Conservation (phyloP, 257 asterid species). For the Henckelia pumila region DNA sequence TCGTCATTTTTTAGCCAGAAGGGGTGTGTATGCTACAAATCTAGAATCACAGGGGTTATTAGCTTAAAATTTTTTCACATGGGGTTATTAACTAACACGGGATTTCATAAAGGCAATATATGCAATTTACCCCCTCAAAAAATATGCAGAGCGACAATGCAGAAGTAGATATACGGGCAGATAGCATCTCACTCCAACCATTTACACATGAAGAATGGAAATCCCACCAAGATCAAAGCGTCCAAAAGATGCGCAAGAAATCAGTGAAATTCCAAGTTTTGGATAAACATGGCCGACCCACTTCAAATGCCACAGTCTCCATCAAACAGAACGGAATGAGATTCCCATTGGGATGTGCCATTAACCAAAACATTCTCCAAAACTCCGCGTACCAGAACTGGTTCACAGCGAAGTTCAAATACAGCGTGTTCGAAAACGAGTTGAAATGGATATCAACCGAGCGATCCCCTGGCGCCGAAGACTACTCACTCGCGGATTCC, state of each 20-base stretch:
- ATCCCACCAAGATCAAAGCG: conserved; percentile 45
- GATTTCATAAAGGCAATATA: too few species aligned
- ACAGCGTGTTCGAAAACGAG: conserved; percentile 67
- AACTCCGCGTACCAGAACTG: conserved; percentile 53
- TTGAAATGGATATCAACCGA: conserved; percentile 65
- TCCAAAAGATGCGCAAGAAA: conserved; percentile 51
- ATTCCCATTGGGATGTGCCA: conserved; percentile 54
- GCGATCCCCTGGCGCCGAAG: conserved; percentile 21
- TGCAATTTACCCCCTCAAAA: too few species aligned
- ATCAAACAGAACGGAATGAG: conserved; percentile 13
- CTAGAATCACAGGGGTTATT: too few species aligned
- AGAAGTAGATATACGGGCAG: conserved; percentile 46
- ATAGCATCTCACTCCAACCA: conserved; percentile 61
- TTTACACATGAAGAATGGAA: conserved; percentile 56
- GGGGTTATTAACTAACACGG: too few species aligned
- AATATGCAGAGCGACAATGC: conserved; percentile 39
- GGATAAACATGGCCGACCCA: conserved; percentile 44
- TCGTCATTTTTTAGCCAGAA: too few species aligned
- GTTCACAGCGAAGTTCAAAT: conserved; percentile 52
- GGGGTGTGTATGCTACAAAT: too few species aligned
- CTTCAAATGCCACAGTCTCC: conserved; percentile 49
- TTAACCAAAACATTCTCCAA: conserved; percentile 43
- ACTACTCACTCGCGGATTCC: conserved; percentile 47
- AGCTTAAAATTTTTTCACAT: too few species aligned
- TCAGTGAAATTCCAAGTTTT: conserved; percentile 51